Evolutionary conservation across 1,139 yeast genomes (phyloP), one percentile per base, ranked within the genome.

Genomic region (Kluyveromyces sp.): DNA sequence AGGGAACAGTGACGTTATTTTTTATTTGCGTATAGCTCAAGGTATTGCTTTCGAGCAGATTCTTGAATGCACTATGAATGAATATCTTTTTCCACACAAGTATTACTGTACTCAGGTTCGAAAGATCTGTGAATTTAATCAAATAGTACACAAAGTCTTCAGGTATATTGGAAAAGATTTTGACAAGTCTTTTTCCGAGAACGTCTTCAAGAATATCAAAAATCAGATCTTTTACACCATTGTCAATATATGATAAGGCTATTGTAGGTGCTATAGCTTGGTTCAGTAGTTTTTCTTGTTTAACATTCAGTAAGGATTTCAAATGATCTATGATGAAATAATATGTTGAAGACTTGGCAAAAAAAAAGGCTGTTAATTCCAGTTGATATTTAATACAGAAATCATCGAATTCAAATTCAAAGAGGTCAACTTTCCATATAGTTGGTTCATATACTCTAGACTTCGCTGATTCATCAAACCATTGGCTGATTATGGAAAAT

Each of bases 181-280:
- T 39, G 4, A 45, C 53, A 41, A 45, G 50, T 45, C 50, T 28
- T 45, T 53, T 37, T 39, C 59, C 49, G 57, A 58, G 34, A 48
- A 50, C 1, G 31, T 42, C 34, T 39, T 49, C 45, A 55, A 53
- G 28, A 21, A 47, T 49, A 2, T 59, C 64, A 40, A 69, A 71
- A 0, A 77, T 59, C 1, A 63, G 62, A 45, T 69, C 69, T 37
- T 74, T 62, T 1, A 64, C 51, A 0, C 83, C 82, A 28, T 67
- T 65, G 10, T 60, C 61, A 0, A 76, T 59, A 52, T 69, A 78
- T 0, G 83, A 67, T 7, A 79, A 57, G 0, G 82, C 72, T 1
- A 78, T 60, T 0, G 54, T 42, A 25, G 47, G 50, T 1, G 77
- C 67, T 30, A 75, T 53, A 30, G 75, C 59, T 8, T 67, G 69